Conservation (phyloP, 2,329 filamentous ascomycete genomes). For the Nothopassalora personata region DNA sequence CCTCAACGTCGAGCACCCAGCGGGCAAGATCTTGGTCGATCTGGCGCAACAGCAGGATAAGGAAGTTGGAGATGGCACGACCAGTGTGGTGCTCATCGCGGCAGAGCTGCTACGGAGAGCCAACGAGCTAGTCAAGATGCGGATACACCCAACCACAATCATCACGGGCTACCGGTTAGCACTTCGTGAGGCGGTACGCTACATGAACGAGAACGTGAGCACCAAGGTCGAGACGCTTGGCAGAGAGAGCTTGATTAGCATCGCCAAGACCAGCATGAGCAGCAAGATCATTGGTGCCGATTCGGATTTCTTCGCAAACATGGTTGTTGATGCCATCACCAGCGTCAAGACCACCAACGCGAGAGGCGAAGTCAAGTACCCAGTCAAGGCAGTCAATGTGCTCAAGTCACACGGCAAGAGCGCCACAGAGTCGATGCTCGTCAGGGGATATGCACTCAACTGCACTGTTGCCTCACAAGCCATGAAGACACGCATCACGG, state of each 20-base stretch:
- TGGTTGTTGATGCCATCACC: conserved; percentile 94
- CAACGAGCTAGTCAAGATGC: conserved; percentile 99
- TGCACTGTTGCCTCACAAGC: conserved; percentile 98
- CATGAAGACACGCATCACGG: conserved; percentile 86
- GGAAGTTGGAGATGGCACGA: conserved; percentile 97
- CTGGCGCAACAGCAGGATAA: conserved; percentile 98
- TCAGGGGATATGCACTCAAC: conserved; percentile 96
- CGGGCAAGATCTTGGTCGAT: conserved; percentile 96
- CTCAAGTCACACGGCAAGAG: conserved; percentile 98
- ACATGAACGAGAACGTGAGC: conserved; percentile 97
- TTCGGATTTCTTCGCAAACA: conserved; percentile 93
- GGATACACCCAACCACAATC: conserved; percentile 98
- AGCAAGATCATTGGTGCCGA: conserved; percentile 97
- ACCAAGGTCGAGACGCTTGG: conserved; percentile 90
- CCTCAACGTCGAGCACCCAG: conserved; percentile 94
- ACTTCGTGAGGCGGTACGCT: conserved; percentile 92
- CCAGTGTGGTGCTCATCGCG: conserved; percentile 94
- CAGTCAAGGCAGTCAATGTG: conserved; percentile 98
- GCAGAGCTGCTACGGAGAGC: conserved; percentile 87
- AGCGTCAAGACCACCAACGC: conserved; percentile 91
- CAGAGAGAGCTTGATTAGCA: conserved; percentile 83
- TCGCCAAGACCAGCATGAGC: conserved; percentile 98
- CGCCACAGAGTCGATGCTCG: conserved; percentile 75
- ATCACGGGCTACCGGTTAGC: conserved; percentile 97
- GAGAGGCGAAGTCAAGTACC: conserved; percentile 87